Evolutionary conservation across 208 protist species (phyloP).

Genomic region (Leishmania turanica): DNA sequence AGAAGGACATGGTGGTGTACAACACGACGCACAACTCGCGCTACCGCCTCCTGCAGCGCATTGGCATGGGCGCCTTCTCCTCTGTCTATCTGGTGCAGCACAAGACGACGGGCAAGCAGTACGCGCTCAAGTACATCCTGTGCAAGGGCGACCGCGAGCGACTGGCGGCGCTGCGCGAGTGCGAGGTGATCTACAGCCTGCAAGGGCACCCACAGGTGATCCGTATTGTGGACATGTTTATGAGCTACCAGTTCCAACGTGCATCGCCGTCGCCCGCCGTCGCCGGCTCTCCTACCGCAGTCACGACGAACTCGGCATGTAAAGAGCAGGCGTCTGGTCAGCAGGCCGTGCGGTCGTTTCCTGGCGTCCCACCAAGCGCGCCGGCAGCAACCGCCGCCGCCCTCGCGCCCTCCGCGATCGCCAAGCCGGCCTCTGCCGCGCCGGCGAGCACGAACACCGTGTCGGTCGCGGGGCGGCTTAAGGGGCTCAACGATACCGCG

Average conservation of each 20-base stretch:
- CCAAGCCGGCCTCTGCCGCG: neutral
- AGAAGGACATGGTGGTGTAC: conserved; percentile 47
- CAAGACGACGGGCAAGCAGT: conserved; percentile 34
- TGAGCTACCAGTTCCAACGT: conserved; percentile 59
- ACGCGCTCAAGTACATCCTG: conserved; percentile 83
- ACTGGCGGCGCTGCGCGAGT: conserved; percentile 70
- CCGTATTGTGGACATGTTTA: conserved; percentile 80
- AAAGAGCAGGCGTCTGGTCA: neutral
- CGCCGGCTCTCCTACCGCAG: neutral
- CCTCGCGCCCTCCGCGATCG: neutral
- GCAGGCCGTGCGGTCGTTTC: neutral
- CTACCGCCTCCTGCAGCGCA: conserved; percentile 59
- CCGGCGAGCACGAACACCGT: neutral
- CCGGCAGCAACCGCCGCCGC: neutral
- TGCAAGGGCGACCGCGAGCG: conserved; percentile 65
- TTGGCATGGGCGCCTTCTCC: conserved; percentile 70
- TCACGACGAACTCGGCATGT: neutral
- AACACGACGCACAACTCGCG: conserved; percentile 49
- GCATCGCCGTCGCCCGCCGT: neutral
- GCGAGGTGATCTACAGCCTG: conserved; percentile 60
- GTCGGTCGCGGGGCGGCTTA: neutral
- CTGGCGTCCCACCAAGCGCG: neutral
- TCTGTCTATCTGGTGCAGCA: conserved; percentile 77
- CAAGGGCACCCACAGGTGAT: conserved; percentile 83
- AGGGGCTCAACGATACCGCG: neutral